Conservation (phyloP, 805 yeast species). For the Kluyveromyces nonfermentans region DNA sequence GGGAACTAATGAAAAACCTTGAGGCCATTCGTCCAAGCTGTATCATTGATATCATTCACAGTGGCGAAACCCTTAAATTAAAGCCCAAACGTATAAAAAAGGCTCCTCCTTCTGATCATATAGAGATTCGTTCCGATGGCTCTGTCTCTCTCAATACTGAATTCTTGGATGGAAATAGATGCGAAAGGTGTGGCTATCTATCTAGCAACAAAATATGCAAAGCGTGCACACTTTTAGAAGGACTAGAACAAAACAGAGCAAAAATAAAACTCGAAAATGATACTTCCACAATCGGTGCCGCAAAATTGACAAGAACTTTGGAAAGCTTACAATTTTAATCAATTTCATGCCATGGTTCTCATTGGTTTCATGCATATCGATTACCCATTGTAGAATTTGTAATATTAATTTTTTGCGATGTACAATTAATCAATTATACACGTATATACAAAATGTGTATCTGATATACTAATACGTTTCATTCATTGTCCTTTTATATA, state of each 20-base stretch:
- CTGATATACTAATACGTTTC: no score
- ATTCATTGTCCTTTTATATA: no score
- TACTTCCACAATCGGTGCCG: constrained; percentile 50
- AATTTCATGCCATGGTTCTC: not conserved
- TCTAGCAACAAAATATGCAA: constrained; percentile 85
- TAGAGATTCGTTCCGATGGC: constrained; percentile 52
- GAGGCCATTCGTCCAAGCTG: constrained; percentile 89
- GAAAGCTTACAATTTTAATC: constrained; percentile 54
- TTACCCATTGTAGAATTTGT: not conserved
- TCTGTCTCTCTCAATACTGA: constrained; percentile 38
- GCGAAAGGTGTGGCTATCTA: constrained; percentile 85
- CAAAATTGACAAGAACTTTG: constrained; percentile 47
- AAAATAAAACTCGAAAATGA: constrained; percentile 49
- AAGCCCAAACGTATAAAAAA: constrained; percentile 46
- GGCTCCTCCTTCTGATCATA: constrained; percentile 28
- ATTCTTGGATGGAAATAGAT: constrained; percentile 58
- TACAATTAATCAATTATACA: no score
- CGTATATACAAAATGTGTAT: no score
- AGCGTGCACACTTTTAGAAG: constrained; percentile 83
- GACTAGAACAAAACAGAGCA: constrained; percentile 69
- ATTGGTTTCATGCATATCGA: not conserved
- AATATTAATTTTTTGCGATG: not conserved
- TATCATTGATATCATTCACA: constrained; percentile 85
- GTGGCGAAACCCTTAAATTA: constrained; percentile 79
- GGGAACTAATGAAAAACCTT: constrained; percentile 80